Base-by-base conservation (phyloP, 345 rosid genomes). In the Noccaea bulbosa region DNA sequence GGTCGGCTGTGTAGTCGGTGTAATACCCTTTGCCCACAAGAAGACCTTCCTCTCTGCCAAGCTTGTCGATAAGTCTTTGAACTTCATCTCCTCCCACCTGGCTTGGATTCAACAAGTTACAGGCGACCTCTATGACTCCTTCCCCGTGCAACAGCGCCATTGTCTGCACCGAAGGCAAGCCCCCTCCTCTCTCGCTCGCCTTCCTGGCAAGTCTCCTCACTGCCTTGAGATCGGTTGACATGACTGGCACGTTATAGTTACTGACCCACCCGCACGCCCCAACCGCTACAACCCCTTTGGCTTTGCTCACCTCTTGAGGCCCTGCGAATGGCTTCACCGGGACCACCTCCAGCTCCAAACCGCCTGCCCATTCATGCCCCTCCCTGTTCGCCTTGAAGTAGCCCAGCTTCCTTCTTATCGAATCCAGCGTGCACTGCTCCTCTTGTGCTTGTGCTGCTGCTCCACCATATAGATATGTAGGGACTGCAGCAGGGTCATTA, bases 251-350 rank as follows among this genome's bases (percentile, higher is more conserved):
- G 38, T 93, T 93, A 76, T 85, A 91, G 86, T 89, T 93, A 67
- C 84, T 95, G 20, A 91, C 94, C 96, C 96, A 93, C 47, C 37
- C 70, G 14, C 88, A 83, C 6, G 88, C 94, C 81, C 98, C 96
- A 9, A 93, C 80, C 33, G 86, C 81, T 38, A 86, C 65, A 30
- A 86, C 87, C 7, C 94, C 98, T 68, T 82, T 85, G 38, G 83
- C 75, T 79, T 65, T 77, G 65, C 66, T 79, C 62, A 79, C 84
- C 78, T 65, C 84, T 38, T 58, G 54, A 9, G 98, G 93, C 61
- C 93, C 96, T 45, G 81, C 79, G 33, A 87, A 92, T 71, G 96
- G 97, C 72, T 78, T 79, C 69, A 85, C 48, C 8, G 88, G 76
- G 49, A 85, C 76, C 32, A 70, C 56, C 64, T 80, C 84, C 7